Conservation (phyloP, 768 basidiomycete genomes). For the Rhizopogon sp. region DNA sequence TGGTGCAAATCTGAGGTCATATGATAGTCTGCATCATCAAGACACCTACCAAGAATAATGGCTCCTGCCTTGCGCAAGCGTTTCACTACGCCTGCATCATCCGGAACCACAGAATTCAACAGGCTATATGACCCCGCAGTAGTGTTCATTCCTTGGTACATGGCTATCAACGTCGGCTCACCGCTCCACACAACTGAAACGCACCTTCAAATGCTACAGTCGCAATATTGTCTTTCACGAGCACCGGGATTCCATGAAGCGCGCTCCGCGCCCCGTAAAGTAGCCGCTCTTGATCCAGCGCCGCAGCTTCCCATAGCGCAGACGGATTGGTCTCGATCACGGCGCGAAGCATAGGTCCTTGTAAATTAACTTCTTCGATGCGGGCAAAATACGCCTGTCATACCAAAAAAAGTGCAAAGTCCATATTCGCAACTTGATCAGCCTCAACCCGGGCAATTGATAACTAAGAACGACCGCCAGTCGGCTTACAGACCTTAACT, state of each 20-base stretch:
- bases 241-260: conserved; percentile 36
- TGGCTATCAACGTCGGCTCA: neutral
- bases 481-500: conserved; percentile 26
- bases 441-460: neutral
- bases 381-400: conserved; percentile 36
- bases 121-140: conserved; percentile 36
- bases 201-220: conserved; percentile 26
- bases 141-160: conserved; percentile 33
- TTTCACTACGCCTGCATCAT: conserved; percentile 30
- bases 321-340: conserved; percentile 36
- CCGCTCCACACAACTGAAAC: neutral
- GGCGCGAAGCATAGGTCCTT: conserved; percentile 33
- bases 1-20: neutral
- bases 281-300: conserved; percentile 29
- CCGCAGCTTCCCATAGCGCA: conserved; percentile 30
- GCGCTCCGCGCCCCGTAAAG: conserved; percentile 21
- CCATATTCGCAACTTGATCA: neutral
- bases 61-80: conserved; percentile 28
- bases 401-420: neutral
- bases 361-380: conserved; percentile 38
- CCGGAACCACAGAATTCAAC: conserved; percentile 26
- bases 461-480: neutral
- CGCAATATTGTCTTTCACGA: conserved; percentile 30
- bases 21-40: neutral
- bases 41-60: conserved; percentile 25